phyloP scores from a whole-genome alignment of 2,329 filamentous ascomycete genomes.

The Ascomycota sp. region DNA sequence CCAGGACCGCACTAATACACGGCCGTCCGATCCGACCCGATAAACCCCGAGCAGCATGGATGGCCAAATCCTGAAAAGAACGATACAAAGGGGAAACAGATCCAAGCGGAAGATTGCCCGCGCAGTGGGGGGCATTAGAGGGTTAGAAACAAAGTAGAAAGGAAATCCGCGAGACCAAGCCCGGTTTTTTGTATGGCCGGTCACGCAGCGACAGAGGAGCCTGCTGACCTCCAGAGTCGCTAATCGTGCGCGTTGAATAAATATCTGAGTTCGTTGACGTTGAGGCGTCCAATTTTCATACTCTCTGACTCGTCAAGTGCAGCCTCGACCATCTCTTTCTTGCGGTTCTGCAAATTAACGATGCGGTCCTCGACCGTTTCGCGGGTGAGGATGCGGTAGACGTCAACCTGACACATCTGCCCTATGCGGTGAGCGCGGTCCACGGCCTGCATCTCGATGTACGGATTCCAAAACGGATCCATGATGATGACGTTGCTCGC shows the following conservation, averaged over 20 bases:
- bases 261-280: conserved; percentile 42
- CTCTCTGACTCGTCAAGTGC: conserved; percentile 58
- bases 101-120: too few relatives aligned
- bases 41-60: too few relatives aligned
- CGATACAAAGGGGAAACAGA: too few relatives aligned
- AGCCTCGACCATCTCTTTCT: conserved; percentile 51
- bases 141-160: too few relatives aligned
- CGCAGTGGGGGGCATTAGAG: too few relatives aligned
- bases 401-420: conserved; percentile 47
- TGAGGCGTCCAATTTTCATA: conserved; percentile 42
- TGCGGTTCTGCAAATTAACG: conserved; percentile 52
- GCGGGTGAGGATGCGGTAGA: conserved; percentile 58
- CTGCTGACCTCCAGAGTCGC: neutral
- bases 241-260: conserved; percentile 29
- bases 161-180: too few relatives aligned
- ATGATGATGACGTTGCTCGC: conserved; percentile 75
- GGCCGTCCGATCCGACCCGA: too few relatives aligned
- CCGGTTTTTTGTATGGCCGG: too few relatives aligned
- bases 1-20: too few relatives aligned
- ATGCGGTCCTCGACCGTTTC: conserved; percentile 79
- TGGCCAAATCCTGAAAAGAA: too few relatives aligned
- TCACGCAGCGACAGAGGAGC: neutral
- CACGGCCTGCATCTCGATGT: conserved; percentile 76
- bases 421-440: conserved; percentile 79
- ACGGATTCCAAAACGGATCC: conserved; percentile 89